Base-by-base conservation (phyloP, 1,139 yeast genomes). In the Debaryomyces udenii region DNA sequence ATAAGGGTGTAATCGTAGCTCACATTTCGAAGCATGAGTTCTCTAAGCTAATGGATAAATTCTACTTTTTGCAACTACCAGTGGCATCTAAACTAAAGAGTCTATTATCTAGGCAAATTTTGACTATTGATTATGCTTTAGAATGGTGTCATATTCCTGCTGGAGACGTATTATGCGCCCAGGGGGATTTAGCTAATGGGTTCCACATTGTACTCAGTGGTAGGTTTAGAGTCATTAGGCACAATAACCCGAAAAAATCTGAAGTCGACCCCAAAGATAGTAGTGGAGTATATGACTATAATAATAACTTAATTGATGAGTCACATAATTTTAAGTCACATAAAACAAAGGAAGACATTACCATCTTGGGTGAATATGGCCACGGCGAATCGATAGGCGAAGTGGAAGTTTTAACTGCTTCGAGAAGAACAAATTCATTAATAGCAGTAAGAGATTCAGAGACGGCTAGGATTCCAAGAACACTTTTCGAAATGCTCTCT, bases 341-440 rank as follows among this genome's bases (percentile, higher is more conserved):
- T 7, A 59, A 60, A 11, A 28, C 35, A 10, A 53, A 50, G 9
- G 67, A 62, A 2, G 66, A 67, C 9, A 55, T 62, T 23, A 66
- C 62, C 27, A 74, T 82, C 0, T 52, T 84, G 14, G 88, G 87
- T 2, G 99, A 93, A 56, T 83, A 82, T 56, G 96, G 97, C 0
- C 96, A 90, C 59, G 98, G 98, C 3, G 94, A 88, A 52, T 86
- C 96, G 39, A 79, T 93, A 46, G 99, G 99, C 3, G 99, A 93
- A 62, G 84, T 93, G 10, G 99, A 93, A 59, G 97, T 93, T 2
- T 70, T 93, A 47, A 90, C 98, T 0, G 93, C 94, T 7, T 80
- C 86, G 3, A 73, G 81, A 48, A 78, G 97, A 56, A 73, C 83
- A 1, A 74, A 79, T 27, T 81, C 96, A 0, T 74, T 90, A 36